Evolutionary conservation across 2,329 filamentous ascomycete genomes (phyloP).

Genomic region (Hypoxylon sp.): DNA sequence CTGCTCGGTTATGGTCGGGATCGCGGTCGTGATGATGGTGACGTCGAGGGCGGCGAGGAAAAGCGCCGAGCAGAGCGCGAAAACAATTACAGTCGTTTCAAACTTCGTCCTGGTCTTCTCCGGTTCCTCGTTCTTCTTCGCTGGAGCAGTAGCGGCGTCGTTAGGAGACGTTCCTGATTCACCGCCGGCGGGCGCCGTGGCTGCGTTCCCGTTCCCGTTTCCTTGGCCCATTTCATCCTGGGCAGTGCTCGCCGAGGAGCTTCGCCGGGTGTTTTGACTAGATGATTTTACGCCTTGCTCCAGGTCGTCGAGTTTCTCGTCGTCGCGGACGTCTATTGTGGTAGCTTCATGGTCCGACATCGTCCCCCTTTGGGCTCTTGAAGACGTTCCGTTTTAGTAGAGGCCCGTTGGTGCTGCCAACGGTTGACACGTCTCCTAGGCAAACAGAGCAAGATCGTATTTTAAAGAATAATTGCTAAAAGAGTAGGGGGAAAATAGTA

Average conservation of each 20-base stretch:
- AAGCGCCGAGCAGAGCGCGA: conserved; percentile 56
- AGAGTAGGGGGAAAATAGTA: conserved; percentile 1
- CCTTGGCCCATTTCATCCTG: conserved; percentile 28
- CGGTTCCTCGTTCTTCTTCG: conserved; percentile 27
- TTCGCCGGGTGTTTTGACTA: conserved; percentile 22
- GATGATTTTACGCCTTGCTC: conserved; percentile 34
- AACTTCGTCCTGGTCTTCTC: conserved; percentile 49
- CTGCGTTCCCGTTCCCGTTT: conserved; percentile 17
- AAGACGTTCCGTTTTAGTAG: conserved; percentile 6
- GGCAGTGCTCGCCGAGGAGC: conserved; percentile 37
- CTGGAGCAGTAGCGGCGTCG: conserved; percentile 22
- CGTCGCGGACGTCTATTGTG: conserved; percentile 37
- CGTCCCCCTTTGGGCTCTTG: conserved; percentile 1
- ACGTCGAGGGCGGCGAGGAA: conserved; percentile 70
- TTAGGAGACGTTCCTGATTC: conserved; percentile 7
- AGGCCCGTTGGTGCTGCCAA: conserved; percentile 18
- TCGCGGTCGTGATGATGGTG: conserved; percentile 76
- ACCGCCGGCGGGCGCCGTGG: conserved; percentile 3
- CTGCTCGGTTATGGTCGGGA: conserved; percentile 75
- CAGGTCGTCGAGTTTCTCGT: conserved; percentile 43
- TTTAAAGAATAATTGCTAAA: conserved; percentile 5
- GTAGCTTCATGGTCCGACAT: conserved; percentile 38
- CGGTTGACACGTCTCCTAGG: conserved; percentile 9
- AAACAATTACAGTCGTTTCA: conserved; percentile 53
- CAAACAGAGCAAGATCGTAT: neutral